Evolutionary conservation across 106 monocot species (phyloP), one percentile per base, ranked within the genome.

Genomic region (Iris macrosiphon): DNA sequence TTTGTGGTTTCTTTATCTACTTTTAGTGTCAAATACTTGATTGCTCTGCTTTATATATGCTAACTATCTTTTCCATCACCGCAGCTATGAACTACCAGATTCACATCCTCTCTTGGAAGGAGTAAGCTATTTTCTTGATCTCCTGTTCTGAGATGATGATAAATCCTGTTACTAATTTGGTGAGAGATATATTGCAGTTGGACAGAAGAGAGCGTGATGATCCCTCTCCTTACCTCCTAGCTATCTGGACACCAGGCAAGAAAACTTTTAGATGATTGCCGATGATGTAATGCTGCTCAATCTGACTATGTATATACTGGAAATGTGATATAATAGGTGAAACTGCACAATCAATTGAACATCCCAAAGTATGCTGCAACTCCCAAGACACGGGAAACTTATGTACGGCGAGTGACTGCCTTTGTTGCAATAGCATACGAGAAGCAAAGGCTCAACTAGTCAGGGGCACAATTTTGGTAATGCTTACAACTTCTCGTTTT

Each of bases 211-310:
- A 70, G 48, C 71, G 70, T 28, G 73, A 78, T 66, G 83, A 84
- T 64, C 83, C 83, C 22, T 63, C 62, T 21, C 68, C 73, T 19
- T 84, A 84, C 60, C 83, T 84, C 31, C 74, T 84, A 43, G 74
- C 78, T n/a, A 84, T 84, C 53, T 84, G 83, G 83, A 69, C 83
- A n/a, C 83, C 83, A 70, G 83, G 83, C 57, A 69, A 54, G 63
- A 17, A 34, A 8, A 47, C 20, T 51, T 14, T 22, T 20, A 47
- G 45, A 3, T 31, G 18, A 33, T 49, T 10, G 15, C 10, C 16
- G 34, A 9, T 31, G 7, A n/a, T 28, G n/a, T 7, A 7, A 18
- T 20, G 19, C 8, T 55, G 3, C 6, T 53, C 7, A n/a, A 53
- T 16, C 24, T 37, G 33, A 1, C 45, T 46, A 45, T 19, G 21